phyloP scores from a whole-genome alignment of 768 basidiomycete species.

The Leccinum imitatum region DNA sequence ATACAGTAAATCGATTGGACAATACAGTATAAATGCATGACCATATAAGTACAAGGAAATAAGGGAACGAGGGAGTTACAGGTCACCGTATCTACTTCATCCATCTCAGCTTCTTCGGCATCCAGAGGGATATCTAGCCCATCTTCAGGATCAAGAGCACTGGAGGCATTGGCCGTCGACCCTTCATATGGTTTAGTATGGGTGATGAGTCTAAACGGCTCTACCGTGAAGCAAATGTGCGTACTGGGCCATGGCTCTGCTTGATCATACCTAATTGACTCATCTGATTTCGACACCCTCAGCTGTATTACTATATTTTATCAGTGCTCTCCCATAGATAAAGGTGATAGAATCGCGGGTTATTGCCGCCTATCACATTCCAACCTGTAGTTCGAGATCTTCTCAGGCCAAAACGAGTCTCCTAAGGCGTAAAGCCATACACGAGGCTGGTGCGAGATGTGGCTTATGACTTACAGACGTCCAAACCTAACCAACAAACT shows the following conservation, averaged over 20 bases:
- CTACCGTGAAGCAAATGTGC: no score
- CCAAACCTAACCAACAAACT: slow-evolving; percentile 20
- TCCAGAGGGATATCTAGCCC: no score
- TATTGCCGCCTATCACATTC: slow-evolving; percentile 8
- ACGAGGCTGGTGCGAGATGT: slow-evolving; percentile 20
- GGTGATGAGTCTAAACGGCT: slow-evolving; percentile 36
- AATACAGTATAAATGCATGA: no score
- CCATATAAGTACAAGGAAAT: no score
- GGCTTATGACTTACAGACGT: slow-evolving; percentile 1
- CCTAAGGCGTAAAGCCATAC: slow-evolving; percentile 14
- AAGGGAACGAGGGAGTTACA: no score
- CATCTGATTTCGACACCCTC: not conserved
- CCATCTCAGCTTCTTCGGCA: no score
- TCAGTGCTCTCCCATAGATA: slow-evolving; percentile 13
- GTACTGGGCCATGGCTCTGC: no score
- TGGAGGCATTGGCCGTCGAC: no score
- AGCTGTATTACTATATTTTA: slow-evolving; percentile 7
- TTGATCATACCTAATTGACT: not conserved
- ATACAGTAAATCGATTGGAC: no score
- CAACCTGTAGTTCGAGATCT: not conserved
- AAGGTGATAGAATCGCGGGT: slow-evolving; percentile 19
- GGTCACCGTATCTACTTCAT: no score
- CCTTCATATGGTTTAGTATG: no score
- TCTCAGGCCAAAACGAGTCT: slow-evolving; percentile 6
- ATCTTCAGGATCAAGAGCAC: no score